Evolutionary conservation across 2,329 filamentous ascomycete species (phyloP).

Genomic region (Exserohilum rostratum): DNA sequence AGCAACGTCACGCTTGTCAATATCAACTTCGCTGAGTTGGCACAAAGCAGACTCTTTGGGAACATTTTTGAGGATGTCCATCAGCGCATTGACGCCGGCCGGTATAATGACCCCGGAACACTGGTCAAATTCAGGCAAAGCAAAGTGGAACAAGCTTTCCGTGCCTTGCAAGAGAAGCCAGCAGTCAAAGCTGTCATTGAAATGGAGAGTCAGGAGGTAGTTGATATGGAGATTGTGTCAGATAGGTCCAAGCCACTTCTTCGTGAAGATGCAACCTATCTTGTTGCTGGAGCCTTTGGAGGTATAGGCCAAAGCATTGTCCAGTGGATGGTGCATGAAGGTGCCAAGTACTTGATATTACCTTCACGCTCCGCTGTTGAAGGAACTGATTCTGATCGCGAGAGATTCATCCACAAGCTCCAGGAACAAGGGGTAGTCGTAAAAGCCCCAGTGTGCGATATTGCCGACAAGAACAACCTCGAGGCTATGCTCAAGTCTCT

Average conservation of each 20-base stretch:
- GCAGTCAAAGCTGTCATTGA: constrained; percentile 12
- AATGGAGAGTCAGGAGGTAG: constrained; percentile 11
- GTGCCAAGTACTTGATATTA: constrained; percentile 29
- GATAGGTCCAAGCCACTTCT: constrained; percentile 9
- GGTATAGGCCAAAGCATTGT: constrained; percentile 32
- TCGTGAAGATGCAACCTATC: constrained; percentile 23
- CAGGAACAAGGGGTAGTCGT: constrained; percentile 13
- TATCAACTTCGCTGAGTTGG: constrained; percentile 12
- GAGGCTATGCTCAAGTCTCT: constrained; percentile 6
- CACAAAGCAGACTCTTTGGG: not conserved
- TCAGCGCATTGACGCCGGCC: not conserved
- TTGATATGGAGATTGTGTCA: constrained; percentile 8
- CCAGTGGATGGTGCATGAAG: constrained; percentile 25
- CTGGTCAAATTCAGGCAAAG: constrained; percentile 16
- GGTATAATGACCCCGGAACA: not conserved
- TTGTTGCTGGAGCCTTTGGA: constrained; percentile 33
- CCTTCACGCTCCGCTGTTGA: constrained; percentile 19
- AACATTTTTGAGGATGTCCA: constrained; percentile 3
- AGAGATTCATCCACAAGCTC: constrained; percentile 15
- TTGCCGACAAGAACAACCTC: constrained; percentile 14
- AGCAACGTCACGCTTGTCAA: constrained; percentile 6
- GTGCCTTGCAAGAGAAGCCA: constrained; percentile 15
- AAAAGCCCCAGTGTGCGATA: constrained; percentile 24
- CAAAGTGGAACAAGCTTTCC: constrained; percentile 23
- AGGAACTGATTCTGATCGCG: constrained; percentile 7